Percentiles rank a stretch among this genome's conserved stretches.
These are phyloP conservation scores for Starmerella vitae DNA, from an alignment of 805 yeast genomes.

Conservation along the genomic window DNA sequence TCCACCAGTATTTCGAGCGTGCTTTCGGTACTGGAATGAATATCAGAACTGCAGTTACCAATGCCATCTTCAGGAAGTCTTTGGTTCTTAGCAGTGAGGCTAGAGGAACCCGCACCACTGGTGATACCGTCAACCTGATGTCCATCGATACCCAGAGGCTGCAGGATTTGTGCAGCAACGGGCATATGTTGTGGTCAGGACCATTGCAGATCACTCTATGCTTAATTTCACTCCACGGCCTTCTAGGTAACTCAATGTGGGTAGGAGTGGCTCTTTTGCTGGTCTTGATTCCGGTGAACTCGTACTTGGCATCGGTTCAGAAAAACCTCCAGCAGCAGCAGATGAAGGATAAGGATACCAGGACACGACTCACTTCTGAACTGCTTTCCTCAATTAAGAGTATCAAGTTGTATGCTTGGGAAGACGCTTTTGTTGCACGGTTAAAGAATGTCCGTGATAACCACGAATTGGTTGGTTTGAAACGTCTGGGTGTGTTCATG, in stretches of 20 bases:
- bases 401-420: slow-evolving; percentile 93
- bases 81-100: slow-evolving; percentile 55
- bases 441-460: slow-evolving; percentile 75
- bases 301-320: slow-evolving; percentile 42
- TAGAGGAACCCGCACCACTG: slow-evolving; percentile 55
- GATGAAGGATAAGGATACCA: slow-evolving; percentile 79
- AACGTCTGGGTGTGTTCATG: slow-evolving; percentile 62
- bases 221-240: slow-evolving; percentile 52
- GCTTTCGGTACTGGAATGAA: slow-evolving; percentile 47
- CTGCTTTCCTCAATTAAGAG: slow-evolving; percentile 81
- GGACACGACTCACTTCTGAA: slow-evolving; percentile 78
- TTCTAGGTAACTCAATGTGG: slow-evolving; percentile 88
- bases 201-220: slow-evolving; percentile 79
- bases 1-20: slow-evolving; percentile 51
- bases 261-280: slow-evolving; percentile 70
- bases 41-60: slow-evolving; percentile 43
- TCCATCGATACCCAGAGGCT: slow-evolving; percentile 84
- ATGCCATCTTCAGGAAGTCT: slow-evolving; percentile 59
- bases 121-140: slow-evolving; percentile 90
- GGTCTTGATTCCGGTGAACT: slow-evolving; percentile 68
- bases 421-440: slow-evolving; percentile 61
- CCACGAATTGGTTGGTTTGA: slow-evolving; percentile 64
- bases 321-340: slow-evolving; percentile 66
- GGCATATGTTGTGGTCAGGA: slow-evolving; percentile 80
- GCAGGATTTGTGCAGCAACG: slow-evolving; percentile 66